These are phyloP conservation scores for Microbotryum scabiosae DNA, from an alignment of 1,284 basidiomycete genomes.

Conservation along the genomic window DNA sequence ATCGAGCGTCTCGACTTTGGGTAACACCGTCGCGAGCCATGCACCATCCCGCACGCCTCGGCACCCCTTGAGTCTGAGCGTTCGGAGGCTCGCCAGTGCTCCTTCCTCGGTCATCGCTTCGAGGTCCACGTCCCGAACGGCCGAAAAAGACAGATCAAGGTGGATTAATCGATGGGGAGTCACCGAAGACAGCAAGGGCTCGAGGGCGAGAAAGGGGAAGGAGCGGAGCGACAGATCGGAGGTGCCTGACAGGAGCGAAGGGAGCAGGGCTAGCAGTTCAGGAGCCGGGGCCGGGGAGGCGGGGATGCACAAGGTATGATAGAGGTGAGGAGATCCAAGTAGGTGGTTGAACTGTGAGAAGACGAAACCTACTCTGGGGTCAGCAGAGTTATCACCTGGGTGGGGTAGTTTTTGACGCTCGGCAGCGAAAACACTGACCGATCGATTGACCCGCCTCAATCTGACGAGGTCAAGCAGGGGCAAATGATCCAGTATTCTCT, in stretches of 20 bases:
- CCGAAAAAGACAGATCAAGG: slow-evolving; percentile 1
- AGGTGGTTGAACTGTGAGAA: neutral
- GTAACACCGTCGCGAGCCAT: neutral
- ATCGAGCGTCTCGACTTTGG: slow-evolving; percentile 1
- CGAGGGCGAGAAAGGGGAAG: neutral
- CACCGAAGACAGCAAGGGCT: neutral
- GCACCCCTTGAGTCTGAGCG: neutral
- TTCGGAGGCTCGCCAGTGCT: neutral
- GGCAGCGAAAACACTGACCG: neutral
- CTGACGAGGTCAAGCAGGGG: neutral
- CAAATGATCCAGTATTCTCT: neutral
- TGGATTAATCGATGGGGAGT: neutral
- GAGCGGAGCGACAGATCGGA: neutral
- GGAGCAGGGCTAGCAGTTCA: neutral
- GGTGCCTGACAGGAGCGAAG: neutral
- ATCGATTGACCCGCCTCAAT: neutral
- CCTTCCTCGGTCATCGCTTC: neutral
- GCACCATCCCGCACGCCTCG: neutral
- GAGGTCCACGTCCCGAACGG: neutral
- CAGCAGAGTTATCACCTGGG: too few relatives aligned
- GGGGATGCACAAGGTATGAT: neutral
- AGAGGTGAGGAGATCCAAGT: neutral
- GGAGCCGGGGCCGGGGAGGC: neutral
- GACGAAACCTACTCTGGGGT: too few relatives aligned
- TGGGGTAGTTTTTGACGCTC: too few relatives aligned